Base-by-base conservation (phyloP, 805 yeast species). In the Metschnikowia peoriensis region DNA sequence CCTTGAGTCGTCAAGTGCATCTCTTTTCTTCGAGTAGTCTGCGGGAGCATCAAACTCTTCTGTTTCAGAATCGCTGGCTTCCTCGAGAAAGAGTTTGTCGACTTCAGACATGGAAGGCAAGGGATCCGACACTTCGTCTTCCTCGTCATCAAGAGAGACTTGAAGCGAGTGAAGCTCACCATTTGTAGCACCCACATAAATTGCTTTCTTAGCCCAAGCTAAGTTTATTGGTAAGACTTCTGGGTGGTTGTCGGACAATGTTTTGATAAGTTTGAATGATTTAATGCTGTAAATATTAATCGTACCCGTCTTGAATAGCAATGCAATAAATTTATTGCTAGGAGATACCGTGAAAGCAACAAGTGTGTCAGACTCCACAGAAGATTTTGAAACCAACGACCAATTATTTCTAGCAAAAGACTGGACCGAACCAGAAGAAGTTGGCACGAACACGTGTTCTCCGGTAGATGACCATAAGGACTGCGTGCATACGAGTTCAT, bases 401-500 rank as follows among this genome's bases (percentile, higher is more conserved):
- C 75, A 77, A 51, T 75, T 65, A 22, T 66, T 60, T 49, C 81
- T 66, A 50, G 70, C 66, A 49, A 70, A 82, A 0, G 81, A 72
- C 47, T 75, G 75, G 45, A 86, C 74, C 2, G 75, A 69, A 44
- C 74, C 70, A 17, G 76, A 70, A 38, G 73, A 70, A 7, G 86
- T 72, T 1, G 96, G 91, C 16, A 89, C 62, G 1, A 91, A 89
- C 45, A 90, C 72, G n/a, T 73, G 66, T 49, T 80, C 80, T 15
- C 96, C 96, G 49, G 78, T 75, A 1, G 86, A 81, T 51, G 83
- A 81, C 96, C 96, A 90, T 38, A 79, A 80, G 1, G 83, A 77
- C 41, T 78, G 78, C 0, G 88, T 77, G 28, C 84, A 69, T 1
- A 80, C 64, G 41, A 80, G 67, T 61, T 72, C 78, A 3, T 73